Evolutionary conservation across 345 rosid species (phyloP), one percentile per base, ranked within the genome.

Genomic region (Hevea brasiliensis): DNA sequence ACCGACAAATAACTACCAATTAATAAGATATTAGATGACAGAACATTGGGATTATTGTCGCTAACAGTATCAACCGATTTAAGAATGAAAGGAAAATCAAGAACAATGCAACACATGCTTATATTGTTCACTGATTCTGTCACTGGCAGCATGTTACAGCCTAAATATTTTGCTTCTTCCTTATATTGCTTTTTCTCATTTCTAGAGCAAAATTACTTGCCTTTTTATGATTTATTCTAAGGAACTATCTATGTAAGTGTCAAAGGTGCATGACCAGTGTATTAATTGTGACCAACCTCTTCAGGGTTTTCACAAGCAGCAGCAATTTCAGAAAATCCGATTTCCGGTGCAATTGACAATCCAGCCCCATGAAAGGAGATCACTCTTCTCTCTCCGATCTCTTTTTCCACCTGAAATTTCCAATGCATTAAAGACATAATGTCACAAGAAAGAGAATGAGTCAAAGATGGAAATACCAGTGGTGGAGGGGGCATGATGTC

Each of bases 401-500:
- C 94, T 83, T 88, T 95, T 84, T 90, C 97, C 65, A 95, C 94
- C 99, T 95, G 84, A 48, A 79, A 51, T 74, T 77, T 29, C 62
- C 68, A 50, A 65, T 68, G 67, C 41, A 50, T 78, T 75, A 72
- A 68, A 64, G 60, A 68, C 58, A 58, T 7, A 37, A 55, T 32
- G 17, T 12, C n/a, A 75, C 14, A 26, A 70, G 37, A 61, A 21
- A 72, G 45, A 21, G 55, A 14, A 67, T 32, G 63, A 57, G 44
- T 67, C 45, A 67, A 27, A 56, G 55, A 71, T 62, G 51, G 44
- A 67, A 61, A 70, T 70, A 92, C 99, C 86, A 84, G 86, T 2
- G 73, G 72, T 32, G 99, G 99, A 85, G 99, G 99, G 4, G 99
- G 99, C 98, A 95, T 95, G 75, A 95, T 89, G 79, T 89, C 92